Evolutionary conservation across 305 asterid species (phyloP).

Genomic region (Rubia peregrina): DNA sequence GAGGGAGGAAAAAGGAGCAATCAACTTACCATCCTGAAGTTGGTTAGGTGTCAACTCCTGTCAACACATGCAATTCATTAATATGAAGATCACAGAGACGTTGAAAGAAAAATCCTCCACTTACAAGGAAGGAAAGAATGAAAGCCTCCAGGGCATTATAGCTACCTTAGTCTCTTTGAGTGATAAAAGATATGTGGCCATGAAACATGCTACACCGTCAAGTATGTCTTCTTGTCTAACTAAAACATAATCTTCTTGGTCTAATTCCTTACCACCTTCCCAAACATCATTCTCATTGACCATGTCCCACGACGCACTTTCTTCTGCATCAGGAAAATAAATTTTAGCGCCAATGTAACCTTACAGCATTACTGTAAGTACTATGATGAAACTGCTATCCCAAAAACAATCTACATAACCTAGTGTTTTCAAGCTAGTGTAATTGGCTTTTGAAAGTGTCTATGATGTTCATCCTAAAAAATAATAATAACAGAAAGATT

Average conservation of each 20-base stretch:
- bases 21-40: slow-evolving; percentile 73
- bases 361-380: neutral
- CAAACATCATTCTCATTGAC: slow-evolving; percentile 76
- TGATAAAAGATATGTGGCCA: slow-evolving; percentile 88
- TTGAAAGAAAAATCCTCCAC: neutral
- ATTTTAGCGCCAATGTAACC: neutral
- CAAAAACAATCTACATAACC: neutral
- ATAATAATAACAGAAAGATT: neutral
- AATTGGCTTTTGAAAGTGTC: neutral
- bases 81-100: neutral
- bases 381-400: neutral
- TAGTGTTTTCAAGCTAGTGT: neutral
- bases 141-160: slow-evolving; percentile 12
- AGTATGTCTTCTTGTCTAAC: slow-evolving; percentile 95
- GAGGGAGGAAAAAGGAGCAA: neutral
- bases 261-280: slow-evolving; percentile 67
- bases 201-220: slow-evolving; percentile 98
- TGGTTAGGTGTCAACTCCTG: slow-evolving; percentile 95
- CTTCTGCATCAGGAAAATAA: slow-evolving; percentile 52
- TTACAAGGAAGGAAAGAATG: neutral
- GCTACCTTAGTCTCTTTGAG: slow-evolving; percentile 86
- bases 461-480: neutral
- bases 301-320: slow-evolving; percentile 89
- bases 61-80: slow-evolving; percentile 17
- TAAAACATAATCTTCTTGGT: slow-evolving; percentile 74